A percentile compares a stretch with the other conserved stretches of the same genome.
Evolutionary conservation across 495 filamentous ascomycete species (phyloP).

Genomic region (Annulohypoxylon nitens): DNA sequence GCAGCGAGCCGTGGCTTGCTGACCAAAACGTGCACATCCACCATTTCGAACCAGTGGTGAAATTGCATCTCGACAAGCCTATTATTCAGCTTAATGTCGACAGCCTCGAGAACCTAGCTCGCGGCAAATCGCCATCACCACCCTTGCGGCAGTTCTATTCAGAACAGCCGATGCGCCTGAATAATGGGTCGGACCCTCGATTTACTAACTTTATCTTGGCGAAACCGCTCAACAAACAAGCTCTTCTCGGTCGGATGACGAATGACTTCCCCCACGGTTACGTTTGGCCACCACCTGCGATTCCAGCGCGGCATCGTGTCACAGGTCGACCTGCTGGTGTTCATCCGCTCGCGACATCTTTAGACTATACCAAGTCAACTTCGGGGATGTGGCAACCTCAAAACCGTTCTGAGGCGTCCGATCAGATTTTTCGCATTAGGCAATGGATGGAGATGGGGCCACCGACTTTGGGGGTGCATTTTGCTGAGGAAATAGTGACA

Average conservation of each 20-base stretch:
- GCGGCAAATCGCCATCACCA: conserved; percentile 32
- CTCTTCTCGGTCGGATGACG: conserved; percentile 25
- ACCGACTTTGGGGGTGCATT: conserved; percentile 56
- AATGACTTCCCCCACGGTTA: conserved; percentile 59
- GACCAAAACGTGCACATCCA: conserved; percentile 80
- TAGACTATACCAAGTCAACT: conserved; percentile 52
- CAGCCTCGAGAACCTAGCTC: conserved; percentile 47
- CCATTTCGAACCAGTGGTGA: conserved; percentile 75
- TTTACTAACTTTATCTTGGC: conserved; percentile 60
- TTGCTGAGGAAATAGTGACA: conserved; percentile 77
- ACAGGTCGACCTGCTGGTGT: conserved; percentile 52
- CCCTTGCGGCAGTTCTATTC: conserved; percentile 52
- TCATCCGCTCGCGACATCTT: conserved; percentile 45
- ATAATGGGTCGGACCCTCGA: conserved; percentile 53
- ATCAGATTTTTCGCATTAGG: conserved; percentile 76
- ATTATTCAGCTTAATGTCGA: conserved; percentile 70
- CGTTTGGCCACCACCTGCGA: conserved; percentile 80
- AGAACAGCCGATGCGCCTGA: conserved; percentile 67
- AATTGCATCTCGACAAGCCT: conserved; percentile 78
- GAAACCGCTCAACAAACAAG: conserved; percentile 55
- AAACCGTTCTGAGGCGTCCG: conserved; percentile 67
- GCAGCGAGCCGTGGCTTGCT: conserved; percentile 71
- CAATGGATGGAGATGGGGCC: conserved; percentile 73
- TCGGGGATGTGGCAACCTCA: conserved; percentile 56
- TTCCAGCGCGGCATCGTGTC: conserved; percentile 73